Evolutionary conservation across 202 grass and related monocot genomes (phyloP), one percentile per base, ranked within the genome.

Genomic region (Digitaria exilis): DNA sequence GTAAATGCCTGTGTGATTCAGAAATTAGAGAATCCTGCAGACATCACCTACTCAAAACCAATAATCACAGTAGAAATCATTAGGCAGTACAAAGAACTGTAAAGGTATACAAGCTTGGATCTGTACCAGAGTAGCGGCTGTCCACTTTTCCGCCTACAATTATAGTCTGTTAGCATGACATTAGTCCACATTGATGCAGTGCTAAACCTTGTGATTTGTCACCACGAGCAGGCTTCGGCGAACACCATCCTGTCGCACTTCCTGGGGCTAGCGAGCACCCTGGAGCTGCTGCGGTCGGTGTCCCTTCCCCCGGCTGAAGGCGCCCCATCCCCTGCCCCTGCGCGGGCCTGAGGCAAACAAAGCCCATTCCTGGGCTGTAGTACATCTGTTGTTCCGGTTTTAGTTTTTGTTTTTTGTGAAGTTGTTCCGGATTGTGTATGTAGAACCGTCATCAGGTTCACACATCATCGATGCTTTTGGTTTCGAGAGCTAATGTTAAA

Each of bases 241-340:
- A 98, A 92, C 85, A 89, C 88, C 62, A 95, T 98, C 74, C 96
- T 98, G 41, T 96, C 93, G 16, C 96, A 98, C 89, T 98, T 96
- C 88, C 83, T 95, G 10, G 93, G 93, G 11, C 80, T 98, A 5
- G 87, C 85, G 22, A 92, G 82, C 71, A 89, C 96, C 42, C 87
- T 98, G 30, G 96, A 98, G 85, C 85, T 96, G 75, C 83, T 96
- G 80, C 90, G 96, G 18, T 95, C 96, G 3, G 92, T 89, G 34
- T 82, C 93, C 0, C 81, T 95, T 37, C 87, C 96, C 25, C 80
- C 94, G 19, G 48, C 85, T 1, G 89, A 93, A 85, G 56, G 69
- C 45, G 43, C 79, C 39, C 45, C 69, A 0, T 3, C 25, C 43
- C 49, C 95, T 16, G 7, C 46, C 6, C 59, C 88, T 10, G 81